Evolutionary conservation across 129 eudicot genomes (phyloP).

Genomic region (Logfia minima): DNA sequence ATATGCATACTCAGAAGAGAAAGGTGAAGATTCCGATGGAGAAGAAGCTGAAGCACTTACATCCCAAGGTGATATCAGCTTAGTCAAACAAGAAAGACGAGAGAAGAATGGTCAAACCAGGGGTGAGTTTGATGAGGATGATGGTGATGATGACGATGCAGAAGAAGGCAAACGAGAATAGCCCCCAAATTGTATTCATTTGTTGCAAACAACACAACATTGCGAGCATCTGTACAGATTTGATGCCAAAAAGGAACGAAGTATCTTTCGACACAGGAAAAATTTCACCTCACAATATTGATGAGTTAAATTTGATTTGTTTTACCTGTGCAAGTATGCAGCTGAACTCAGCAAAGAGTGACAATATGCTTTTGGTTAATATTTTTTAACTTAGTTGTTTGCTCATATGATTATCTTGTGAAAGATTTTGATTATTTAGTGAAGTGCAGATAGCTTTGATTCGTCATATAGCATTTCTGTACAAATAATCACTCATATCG

Average conservation of each 20-base stretch:
- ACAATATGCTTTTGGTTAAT: slow-evolving; percentile 22
- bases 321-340: slow-evolving; percentile 18
- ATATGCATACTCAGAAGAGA: slow-evolving; percentile 75
- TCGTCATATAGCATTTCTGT: background rate
- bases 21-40: slow-evolving; percentile 66
- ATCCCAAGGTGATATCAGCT: slow-evolving; percentile 65
- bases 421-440: slow-evolving; percentile 1
- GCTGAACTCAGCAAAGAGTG: slow-evolving; percentile 25
- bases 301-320: slow-evolving; percentile 14
- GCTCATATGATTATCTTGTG: slow-evolving; percentile 26
- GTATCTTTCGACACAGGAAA: slow-evolving; percentile 21
- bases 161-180: slow-evolving; percentile 65
- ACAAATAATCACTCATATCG: background rate
- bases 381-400: slow-evolving; percentile 21
- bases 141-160: slow-evolving; percentile 54
- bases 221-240: slow-evolving; percentile 42
- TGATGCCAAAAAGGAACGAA: slow-evolving; percentile 26
- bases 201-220: slow-evolving; percentile 31
- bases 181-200: slow-evolving; percentile 27
- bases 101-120: slow-evolving; percentile 37
- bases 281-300: slow-evolving; percentile 13
- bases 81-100: slow-evolving; percentile 63
- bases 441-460: slow-evolving; percentile 8
- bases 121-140: slow-evolving; percentile 39
- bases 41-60: slow-evolving; percentile 81